Evolutionary conservation across 176 grass and related monocot genomes (phyloP).

Genomic region (Elaeis guineensis): DNA sequence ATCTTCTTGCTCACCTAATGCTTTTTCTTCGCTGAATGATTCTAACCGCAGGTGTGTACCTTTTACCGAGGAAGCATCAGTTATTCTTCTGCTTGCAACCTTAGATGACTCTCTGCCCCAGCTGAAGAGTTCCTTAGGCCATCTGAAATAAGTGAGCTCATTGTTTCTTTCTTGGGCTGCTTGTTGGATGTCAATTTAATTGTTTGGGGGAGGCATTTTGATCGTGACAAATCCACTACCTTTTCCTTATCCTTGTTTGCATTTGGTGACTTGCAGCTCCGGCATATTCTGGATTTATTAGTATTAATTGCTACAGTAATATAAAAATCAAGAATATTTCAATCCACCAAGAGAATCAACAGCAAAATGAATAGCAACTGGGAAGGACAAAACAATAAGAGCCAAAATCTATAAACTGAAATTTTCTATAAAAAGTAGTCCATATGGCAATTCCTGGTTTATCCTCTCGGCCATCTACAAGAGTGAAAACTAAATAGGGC

Average conservation of each 20-base stretch:
- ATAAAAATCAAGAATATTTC: neutral
- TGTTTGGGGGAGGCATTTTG: conserved; percentile 59
- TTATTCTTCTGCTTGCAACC: conserved; percentile 43
- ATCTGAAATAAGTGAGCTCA: conserved; percentile 51
- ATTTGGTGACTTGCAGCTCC: conserved; percentile 28
- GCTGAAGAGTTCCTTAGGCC: conserved; percentile 56
- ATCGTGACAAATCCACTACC: conserved; percentile 20
- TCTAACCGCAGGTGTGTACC: conserved; percentile 16
- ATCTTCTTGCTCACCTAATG: conserved; percentile 70
- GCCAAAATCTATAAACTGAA: too few species aligned
- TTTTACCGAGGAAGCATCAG: neutral
- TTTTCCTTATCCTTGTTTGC: conserved; percentile 29
- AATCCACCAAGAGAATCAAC: neutral
- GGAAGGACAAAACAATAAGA: too few species aligned
- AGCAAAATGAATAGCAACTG: too few species aligned
- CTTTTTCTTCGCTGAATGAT: conserved; percentile 53
- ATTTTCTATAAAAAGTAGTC: too few species aligned
- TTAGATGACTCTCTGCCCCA: conserved; percentile 23
- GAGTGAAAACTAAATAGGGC: too few species aligned
- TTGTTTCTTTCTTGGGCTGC: neutral
- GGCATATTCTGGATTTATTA: conserved; percentile 7
- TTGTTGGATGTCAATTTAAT: conserved; percentile 19
- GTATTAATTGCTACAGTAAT: neutral
- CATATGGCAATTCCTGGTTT: too few species aligned
- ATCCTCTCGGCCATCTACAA: too few species aligned